phyloP scores from a whole-genome alignment of 83 land plant genomes.

The Diphasiastrum complanatum region DNA sequence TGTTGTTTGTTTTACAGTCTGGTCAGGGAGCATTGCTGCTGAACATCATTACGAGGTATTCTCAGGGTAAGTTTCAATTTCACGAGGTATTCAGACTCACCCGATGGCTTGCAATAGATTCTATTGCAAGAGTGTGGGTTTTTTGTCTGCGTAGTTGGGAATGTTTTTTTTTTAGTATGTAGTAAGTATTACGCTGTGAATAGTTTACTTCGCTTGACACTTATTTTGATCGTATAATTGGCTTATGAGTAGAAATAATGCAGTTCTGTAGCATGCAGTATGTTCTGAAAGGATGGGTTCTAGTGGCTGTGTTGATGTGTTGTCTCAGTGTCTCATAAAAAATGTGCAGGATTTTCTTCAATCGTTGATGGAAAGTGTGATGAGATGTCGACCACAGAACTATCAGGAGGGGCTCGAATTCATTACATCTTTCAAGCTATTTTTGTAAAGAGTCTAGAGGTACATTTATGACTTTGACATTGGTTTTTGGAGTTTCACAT shows the following conservation, averaged over 20 bases:
- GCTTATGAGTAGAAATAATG: not conserved
- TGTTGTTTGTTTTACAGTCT: slow-evolving; percentile 20
- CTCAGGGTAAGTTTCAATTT: slow-evolving; percentile 43
- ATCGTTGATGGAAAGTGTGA: slow-evolving; percentile 88
- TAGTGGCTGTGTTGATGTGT: not conserved
- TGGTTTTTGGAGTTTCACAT: no score
- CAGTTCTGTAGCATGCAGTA: not conserved
- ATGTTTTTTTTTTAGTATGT: no score
- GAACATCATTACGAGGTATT: slow-evolving; percentile 71
- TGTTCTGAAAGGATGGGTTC: not conserved
- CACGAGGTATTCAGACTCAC: not conserved
- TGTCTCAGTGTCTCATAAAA: not conserved
- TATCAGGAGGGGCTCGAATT: slow-evolving; percentile 96
- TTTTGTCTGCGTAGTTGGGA: not conserved
- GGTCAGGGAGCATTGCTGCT: slow-evolving; percentile 76
- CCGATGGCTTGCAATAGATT: not conserved
- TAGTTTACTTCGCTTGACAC: no score
- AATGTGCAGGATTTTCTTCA: slow-evolving; percentile 74
- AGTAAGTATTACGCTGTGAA: no score
- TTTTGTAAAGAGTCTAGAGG: slow-evolving; percentile 92
- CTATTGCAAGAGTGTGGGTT: not conserved
- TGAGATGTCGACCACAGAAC: slow-evolving; percentile 80
- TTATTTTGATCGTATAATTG: no score
- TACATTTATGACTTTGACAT: slow-evolving; percentile 14
- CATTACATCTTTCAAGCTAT: slow-evolving; percentile 89